Evolutionary conservation across 805 yeast genomes (phyloP), one percentile per base, ranked within the genome.

Genomic region (Saturnispora besseyi): DNA sequence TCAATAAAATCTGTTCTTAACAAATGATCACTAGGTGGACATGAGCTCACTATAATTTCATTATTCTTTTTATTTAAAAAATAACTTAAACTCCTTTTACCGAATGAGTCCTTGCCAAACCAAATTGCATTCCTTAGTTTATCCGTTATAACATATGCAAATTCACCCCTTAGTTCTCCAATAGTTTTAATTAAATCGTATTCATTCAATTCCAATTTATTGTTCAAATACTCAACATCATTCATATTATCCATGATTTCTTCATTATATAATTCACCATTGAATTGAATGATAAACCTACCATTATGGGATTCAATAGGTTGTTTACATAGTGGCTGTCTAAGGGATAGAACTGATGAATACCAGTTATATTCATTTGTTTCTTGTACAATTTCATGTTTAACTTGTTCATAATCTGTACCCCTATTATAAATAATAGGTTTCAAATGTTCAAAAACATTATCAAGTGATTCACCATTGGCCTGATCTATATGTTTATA

Each of bases 101-200:
- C 99, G 29, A 87, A 68, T 1, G 71, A 58, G 62, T 93, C 99
- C 55, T 96, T 77, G 0, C 95, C 97, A 68, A 89, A 93, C 68
- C 78, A 84, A 0, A 87, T 56, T 30, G 51, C 62, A 0, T 67
- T 53, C 1, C 61, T 53, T 1, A 53, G 15, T n/a, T 57, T 57
- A 59, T 84, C 87, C 29, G 71, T 61, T 15, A 82, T 63, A 56
- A 73, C 64, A 63, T 69, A 80, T 0, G 99, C 93, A 70, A 82
- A 93, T 60, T 91, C 99, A 2, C 99, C 99, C 30, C 77, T 74
- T 18, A 88, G 57, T 2, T 45, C 47, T 7, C 66, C 60, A 2
- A 87, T 60, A 0, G 78, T 66, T 2, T 64, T 53, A 1, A 68
- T 44, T 3, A 83, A 64, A 22, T 78, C 73, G 1, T 53, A 51